Evolutionary conservation across 164 flowering plant genomes (phyloP).

Genomic region (Santalum album): DNA sequence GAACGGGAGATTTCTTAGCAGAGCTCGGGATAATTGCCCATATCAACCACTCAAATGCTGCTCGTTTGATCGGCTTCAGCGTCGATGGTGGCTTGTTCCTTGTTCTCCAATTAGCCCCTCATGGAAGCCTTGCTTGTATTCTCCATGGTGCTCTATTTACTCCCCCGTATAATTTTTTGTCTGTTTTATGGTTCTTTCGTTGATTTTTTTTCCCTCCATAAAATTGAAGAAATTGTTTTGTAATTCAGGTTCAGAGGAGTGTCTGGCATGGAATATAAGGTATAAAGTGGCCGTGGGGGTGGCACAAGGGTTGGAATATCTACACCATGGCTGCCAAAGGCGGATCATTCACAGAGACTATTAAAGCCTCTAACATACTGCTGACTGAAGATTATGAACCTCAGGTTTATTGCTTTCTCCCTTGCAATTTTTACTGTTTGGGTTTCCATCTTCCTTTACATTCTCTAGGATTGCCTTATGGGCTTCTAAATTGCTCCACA

Average conservation of each 20-base stretch:
- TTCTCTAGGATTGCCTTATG: background rate
- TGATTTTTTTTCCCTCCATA: too few relatives aligned
- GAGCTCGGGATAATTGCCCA: slow-evolving; percentile 97
- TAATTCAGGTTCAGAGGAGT: slow-evolving; percentile 44
- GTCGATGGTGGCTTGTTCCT: slow-evolving; percentile 69
- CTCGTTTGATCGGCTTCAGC: slow-evolving; percentile 68
- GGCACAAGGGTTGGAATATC: slow-evolving; percentile 79
- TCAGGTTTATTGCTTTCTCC: slow-evolving; percentile 33
- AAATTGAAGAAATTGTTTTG: too few relatives aligned
- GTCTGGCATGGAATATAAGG: slow-evolving; percentile 60
- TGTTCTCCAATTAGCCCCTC: slow-evolving; percentile 67
- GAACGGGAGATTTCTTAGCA: slow-evolving; percentile 67
- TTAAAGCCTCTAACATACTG: slow-evolving; percentile 89
- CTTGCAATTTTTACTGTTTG: background rate
- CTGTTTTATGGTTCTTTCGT: too few relatives aligned
- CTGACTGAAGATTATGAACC: slow-evolving; percentile 62
- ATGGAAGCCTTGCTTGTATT: slow-evolving; percentile 75
- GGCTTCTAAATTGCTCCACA: background rate
- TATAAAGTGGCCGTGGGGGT: slow-evolving; percentile 71
- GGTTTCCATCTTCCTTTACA: background rate
- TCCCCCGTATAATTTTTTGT: background rate
- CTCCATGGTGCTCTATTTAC: slow-evolving; percentile 43
- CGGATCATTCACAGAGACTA: slow-evolving; percentile 95
- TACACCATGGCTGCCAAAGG: slow-evolving; percentile 70
- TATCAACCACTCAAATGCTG: slow-evolving; percentile 76